Base-by-base conservation (phyloP, 192 early-diverging fungal species). In the Coemansia sp. region DNA sequence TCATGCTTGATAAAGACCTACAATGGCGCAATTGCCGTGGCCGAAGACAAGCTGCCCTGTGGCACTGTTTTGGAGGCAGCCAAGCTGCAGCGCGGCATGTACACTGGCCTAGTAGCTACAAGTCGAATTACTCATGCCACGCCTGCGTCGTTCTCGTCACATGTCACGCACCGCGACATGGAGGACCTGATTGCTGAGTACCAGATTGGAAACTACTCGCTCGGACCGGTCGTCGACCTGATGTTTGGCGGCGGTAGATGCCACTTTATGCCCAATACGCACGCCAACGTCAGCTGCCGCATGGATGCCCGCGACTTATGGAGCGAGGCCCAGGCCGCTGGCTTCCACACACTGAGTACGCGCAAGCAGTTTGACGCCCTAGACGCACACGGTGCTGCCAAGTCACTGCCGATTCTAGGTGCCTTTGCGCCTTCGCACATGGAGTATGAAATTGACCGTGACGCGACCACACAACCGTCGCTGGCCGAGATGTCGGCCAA, bases 11-110 rank as follows among this genome's bases (percentile, higher is more conserved):
- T 89, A 32, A 99, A 99, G 80, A 85, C 94, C 2, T 98, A 95
- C 82, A 99, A 99, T 77, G 92, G 91, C 36, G 98, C 93, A 11
- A 94, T 99, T 65, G 94, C 82, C 66, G 95, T 95, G 78, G 84
- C 38, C 8, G 62, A 62, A 12, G 87, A 91, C 70, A 85, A 89
- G 27, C 61, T 64, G 7, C 93, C 97, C 31, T 98, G 96, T 66
- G 98, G 93, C 31, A 99, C 95, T 0, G 79, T 99, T 3, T 76
- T 99, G 39, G 98, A 99, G 72, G 90, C 96, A 1, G 98, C 98
- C 19, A 95, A 97, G 78, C 72, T 75, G 38, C 79, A 86, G 31
- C 61, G 75, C 10, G 91, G 92, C 3, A 91, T 93, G 84, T 42
- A 85, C 8, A 99, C 98, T 7, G 98, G 95, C 3, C 77, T 98